Evolutionary conservation across 306 rosid genomes (phyloP), one percentile per base, ranked within the genome.

Genomic region (Pyrus pyrifolia): DNA sequence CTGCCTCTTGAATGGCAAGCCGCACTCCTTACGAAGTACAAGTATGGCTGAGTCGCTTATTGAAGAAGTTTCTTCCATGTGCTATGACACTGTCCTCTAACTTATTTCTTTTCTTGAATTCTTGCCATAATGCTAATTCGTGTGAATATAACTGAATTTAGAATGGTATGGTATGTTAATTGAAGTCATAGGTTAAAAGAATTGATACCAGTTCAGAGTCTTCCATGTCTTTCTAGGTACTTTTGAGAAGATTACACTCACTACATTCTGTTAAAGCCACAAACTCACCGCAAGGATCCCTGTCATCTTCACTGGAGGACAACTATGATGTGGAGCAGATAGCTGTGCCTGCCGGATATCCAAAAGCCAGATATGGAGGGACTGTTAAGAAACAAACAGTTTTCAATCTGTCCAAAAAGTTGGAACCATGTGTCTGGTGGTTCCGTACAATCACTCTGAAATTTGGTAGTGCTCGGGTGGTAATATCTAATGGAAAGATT

Each of bases 341-440:
- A 42, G 63, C 74, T 67, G 45, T 8, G 8, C 44, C 72, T 46
- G 81, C 81, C 58, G 81, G 81, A 40, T 79, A 76, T 18, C 70
- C 74, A 38, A 44, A 71, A 72, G 76, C 77, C 68, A 77, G 72
- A 62, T 49, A 79, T 27, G 71, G 70, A 64, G 80, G 57, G 53
- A 63, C 40, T 72, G 74, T 29, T 33, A 73, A 84, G 61, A 83
- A 87, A 63, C 85, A 75, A 74, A 75, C 80, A 49, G 79, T 87
- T 74, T 76, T 86, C 63, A 88, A 75, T 63, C 74, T 87, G 40
- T 85, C 89, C 23, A 80, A 92, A 82, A 86, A 82, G 74, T 62
- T 88, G 63, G 89, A 82, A 63, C 80, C 97, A 14, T 85, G 83
- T 64, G 75, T 85, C 74, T 95, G 95, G 92, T 89, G 91, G 83